Percentiles rank a stretch among this genome's conserved stretches.
These are phyloP conservation scores for Arabis alpina DNA, from an alignment of 345 rosid species.

Conservation along the genomic window DNA sequence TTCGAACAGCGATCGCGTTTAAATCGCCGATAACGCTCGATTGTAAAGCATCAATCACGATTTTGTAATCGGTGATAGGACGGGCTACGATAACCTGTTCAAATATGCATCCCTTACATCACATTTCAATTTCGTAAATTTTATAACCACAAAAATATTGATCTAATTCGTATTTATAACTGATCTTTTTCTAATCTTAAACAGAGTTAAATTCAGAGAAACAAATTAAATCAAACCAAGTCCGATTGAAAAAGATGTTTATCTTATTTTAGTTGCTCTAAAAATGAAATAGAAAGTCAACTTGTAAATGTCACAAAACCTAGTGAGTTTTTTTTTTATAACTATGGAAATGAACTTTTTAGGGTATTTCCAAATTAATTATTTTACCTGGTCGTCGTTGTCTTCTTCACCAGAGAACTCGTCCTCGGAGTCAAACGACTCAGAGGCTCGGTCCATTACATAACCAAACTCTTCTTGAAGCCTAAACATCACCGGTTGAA, in stretches of 20 bases:
- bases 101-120: neutral
- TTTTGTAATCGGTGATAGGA: conserved; percentile 68
- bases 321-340: neutral
- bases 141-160: neutral
- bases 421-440: conserved; percentile 58
- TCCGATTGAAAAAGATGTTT: too few species aligned
- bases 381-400: conserved; percentile 47
- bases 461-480: conserved; percentile 74
- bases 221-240: too few species aligned
- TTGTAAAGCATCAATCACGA: conserved; percentile 79
- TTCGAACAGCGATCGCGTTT: conserved; percentile 78
- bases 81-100: conserved; percentile 56
- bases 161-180: too few species aligned
- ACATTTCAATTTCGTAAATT: neutral
- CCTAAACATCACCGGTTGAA: conserved; percentile 83
- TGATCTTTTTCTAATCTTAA: too few species aligned
- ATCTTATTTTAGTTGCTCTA: neutral
- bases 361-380: conserved; percentile 33
- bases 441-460: conserved; percentile 70
- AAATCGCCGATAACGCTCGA: conserved; percentile 74
- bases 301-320: neutral
- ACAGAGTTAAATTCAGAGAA: too few species aligned
- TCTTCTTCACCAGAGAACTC: conserved; percentile 49
- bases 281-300: neutral
- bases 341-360: conserved; percentile 3